Evolutionary conservation across 768 basidiomycete genomes (phyloP), one percentile per base, ranked within the genome.

Genomic region (Phanerochaete sordida): DNA sequence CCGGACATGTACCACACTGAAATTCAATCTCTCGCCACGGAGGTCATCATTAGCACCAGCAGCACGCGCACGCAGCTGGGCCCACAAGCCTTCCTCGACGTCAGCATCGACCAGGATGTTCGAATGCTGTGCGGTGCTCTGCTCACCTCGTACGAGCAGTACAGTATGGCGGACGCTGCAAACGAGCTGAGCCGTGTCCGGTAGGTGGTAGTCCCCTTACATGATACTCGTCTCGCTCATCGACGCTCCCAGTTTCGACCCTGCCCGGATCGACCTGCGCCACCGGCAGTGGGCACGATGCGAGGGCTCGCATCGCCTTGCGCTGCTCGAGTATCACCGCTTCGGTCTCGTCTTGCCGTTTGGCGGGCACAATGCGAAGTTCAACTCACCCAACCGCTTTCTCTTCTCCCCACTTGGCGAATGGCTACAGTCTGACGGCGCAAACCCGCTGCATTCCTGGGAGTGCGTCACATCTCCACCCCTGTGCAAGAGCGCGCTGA

Each of bases 401-500:
- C 74, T 81, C 50, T 85, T 83, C 63, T 72, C 74, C 3, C 63
- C 76, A 6, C 59, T 73, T 51, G 81, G 83, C 16, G 66, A 72
- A 53, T 84, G 81, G 82, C 63, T 82, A 23, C 71, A 71, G 52
- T 64, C 68, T 16, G 75, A 76, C 43, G 70, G 67, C 30, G 72
- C 77, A 2, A 80, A 77, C 44, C 82, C 84, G 0, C 72, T 84
- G 1, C 73, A 72, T 39, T 78, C 79, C n/a, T 85, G 82, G 81
- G 75, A 81, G 79, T 80, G 64, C 66, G 62, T 52, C 45, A 1
- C n/a, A 2, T 26, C 27, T 31, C 51, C n/a, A n/a, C n/a, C n/a
- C n/a, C n/a, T n/a, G n/a, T n/a, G n/a, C n/a, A n/a, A n/a, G n/a
- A n/a, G n/a, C n/a, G n/a, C n/a, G n/a, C n/a, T n/a, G n/a, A n/a